phyloP scores from a whole-genome alignment of 2,329 filamentous ascomycete genomes.

The Kalmusia sp. region DNA sequence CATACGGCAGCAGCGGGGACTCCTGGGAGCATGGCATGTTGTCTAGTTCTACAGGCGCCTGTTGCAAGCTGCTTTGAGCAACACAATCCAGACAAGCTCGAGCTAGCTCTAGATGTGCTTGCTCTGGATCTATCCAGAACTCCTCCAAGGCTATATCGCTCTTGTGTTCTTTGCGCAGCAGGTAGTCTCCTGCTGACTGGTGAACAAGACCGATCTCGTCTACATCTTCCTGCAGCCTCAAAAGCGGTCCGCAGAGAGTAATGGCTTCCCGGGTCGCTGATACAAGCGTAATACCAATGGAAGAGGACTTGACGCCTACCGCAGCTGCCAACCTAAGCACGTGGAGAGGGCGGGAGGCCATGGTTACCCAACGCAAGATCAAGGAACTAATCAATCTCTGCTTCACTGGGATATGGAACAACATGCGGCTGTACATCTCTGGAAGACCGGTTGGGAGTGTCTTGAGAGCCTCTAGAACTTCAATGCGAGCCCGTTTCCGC shows the following conservation, averaged over 20 bases:
- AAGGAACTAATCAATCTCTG: constrained; percentile 16
- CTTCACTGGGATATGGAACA: constrained; percentile 27
- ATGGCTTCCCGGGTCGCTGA: constrained; percentile 23
- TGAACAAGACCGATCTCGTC: constrained; percentile 34
- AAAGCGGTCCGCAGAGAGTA: constrained; percentile 23
- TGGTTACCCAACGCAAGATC: constrained; percentile 36
- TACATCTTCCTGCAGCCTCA: constrained; percentile 25
- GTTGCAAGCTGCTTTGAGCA: constrained; percentile 10
- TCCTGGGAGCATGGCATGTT: background rate
- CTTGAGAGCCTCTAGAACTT: constrained; percentile 18
- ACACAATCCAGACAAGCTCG: constrained; percentile 10
- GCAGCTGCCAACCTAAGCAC: constrained; percentile 30
- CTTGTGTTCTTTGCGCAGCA: constrained; percentile 18
- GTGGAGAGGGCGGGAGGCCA: constrained; percentile 34
- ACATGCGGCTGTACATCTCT: constrained; percentile 35
- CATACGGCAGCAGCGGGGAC: constrained; percentile 13
- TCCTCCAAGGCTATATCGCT: constrained; percentile 9
- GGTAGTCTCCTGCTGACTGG: constrained; percentile 39
- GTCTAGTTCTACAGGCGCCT: background rate
- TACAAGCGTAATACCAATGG: constrained; percentile 13
- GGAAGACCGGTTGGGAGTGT: constrained; percentile 30
- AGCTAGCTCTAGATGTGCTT: constrained; percentile 12
- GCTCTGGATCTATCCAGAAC: constrained; percentile 10
- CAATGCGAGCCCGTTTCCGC: constrained; percentile 13
- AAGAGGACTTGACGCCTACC: constrained; percentile 13